Evolutionary conservation across 2,329 filamentous ascomycete species (phyloP), one percentile per base, ranked within the genome.

Genomic region (Tolypocladium cylindrosporum): DNA sequence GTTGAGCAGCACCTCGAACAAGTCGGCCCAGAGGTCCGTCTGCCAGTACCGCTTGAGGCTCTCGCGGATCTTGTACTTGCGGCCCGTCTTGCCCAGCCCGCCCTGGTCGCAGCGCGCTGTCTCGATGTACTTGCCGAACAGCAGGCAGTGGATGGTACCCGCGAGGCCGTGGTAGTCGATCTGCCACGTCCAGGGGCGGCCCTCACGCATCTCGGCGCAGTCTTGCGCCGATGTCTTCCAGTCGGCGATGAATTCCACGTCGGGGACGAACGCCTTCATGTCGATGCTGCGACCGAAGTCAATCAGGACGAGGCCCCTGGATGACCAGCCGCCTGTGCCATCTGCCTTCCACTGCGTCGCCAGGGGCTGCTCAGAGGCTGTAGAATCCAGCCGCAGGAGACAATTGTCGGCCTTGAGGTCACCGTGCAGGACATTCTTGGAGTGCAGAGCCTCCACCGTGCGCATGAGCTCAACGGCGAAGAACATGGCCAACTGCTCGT

Each of bases 331-430:
- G 52, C 84, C 82, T 1, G 79, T 78, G 27, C 94, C 94, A 59
- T 88, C 85, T 2, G 86, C 82, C 11, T 80, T 80, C 78, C 93
- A 97, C 60, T 86, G 83, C 0, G 79, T 71, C 16, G 77, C 74
- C 73, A 89, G 85, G 5, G 72, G 64, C 34, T 74, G 67, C 1
- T 72, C 72, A 39, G 75, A 76, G 66, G 66, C 19, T 63, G 64
- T 13, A 74, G 68, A 11, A 57, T 91, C 88, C 24, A 97, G 85
- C 6, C 94, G 89, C 4, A 97, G 83, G 2, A 99, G 84, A 65
- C 95, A 93, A 69, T 99, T 99, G 74, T 99, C 94, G 1, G 89
- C 86, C 75, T 99, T 99, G 64, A 99, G 80, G 68, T 99, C 94
- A 43, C 94, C 94, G 69, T 99, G 94, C 52, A 97, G 78, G 58